These are phyloP conservation scores for Tuber magnatum DNA, from an alignment of 495 filamentous ascomycete genomes.

Conservation along the genomic window DNA sequence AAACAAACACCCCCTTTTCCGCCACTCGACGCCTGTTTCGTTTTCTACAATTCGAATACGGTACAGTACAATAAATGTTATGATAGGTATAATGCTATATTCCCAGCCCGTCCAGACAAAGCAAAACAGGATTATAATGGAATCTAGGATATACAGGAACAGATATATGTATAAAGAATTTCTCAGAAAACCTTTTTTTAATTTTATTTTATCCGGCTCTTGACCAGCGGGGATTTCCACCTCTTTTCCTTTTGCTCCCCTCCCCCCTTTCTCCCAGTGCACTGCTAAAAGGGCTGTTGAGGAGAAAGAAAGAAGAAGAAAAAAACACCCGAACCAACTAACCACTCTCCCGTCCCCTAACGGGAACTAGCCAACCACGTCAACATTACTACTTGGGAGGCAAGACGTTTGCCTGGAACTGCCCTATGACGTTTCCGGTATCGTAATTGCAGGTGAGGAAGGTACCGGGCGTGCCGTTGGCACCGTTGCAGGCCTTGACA, in stretches of 20 bases:
- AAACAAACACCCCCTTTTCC: not conserved
- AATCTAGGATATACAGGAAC: constrained; percentile 10
- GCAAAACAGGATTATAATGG: not conserved
- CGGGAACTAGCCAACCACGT: not conserved
- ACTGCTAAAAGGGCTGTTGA: constrained; percentile 13
- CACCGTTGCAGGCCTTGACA: constrained; percentile 50
- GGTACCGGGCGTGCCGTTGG: constrained; percentile 32
- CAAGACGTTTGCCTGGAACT: constrained; percentile 59
- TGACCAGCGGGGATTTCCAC: not conserved
- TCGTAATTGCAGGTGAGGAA: constrained; percentile 73
- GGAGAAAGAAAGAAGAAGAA: not conserved
- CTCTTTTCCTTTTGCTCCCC: not conserved
- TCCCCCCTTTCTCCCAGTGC: not conserved
- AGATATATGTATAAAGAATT: constrained; percentile 7
- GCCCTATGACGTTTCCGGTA: constrained; percentile 58
- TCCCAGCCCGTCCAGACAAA: not conserved
- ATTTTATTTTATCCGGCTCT: not conserved
- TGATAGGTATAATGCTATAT: not conserved
- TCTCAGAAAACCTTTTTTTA: constrained; percentile 9
- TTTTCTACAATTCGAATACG: not conserved
- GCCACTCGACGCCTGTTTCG: no score
- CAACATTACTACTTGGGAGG: constrained; percentile 39
- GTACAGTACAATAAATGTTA: not conserved
- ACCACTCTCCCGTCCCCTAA: constrained; percentile 2
- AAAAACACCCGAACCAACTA: not conserved